Percentiles rank a stretch among this genome's conserved stretches.
Conservation (phyloP, 371 early-diverging fungal genomes). For the Rhizopus delemar region DNA sequence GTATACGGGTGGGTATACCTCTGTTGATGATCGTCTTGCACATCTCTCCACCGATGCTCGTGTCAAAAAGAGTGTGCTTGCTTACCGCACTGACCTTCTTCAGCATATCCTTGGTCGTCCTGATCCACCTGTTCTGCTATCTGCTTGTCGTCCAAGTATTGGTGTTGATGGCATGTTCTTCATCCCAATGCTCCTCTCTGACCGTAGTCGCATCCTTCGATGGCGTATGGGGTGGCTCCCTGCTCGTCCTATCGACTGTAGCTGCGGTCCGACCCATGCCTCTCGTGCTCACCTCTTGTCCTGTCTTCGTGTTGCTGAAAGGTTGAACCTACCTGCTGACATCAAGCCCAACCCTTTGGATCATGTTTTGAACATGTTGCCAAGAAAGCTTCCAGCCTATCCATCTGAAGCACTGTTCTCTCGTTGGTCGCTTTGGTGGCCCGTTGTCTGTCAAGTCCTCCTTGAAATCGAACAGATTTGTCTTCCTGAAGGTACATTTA, state of each 20-base stretch:
- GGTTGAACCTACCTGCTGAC: too few species aligned
- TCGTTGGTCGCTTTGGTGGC: too few species aligned
- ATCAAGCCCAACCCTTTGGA: too few species aligned
- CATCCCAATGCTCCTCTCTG: neutral
- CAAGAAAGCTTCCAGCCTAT: neutral
- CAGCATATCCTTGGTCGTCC: neutral
- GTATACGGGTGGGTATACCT: neutral
- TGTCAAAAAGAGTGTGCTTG: neutral
- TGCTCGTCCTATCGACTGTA: constrained; percentile 1
- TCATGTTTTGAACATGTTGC: too few species aligned
- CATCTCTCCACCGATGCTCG: neutral
- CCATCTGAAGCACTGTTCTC: too few species aligned
- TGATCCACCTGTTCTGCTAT: neutral
- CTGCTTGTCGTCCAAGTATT: neutral
- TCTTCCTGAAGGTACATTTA: neutral
- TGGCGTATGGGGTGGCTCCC: constrained; percentile 27
- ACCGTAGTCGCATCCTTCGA: constrained; percentile 12
- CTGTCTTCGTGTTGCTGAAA: constrained; percentile 1
- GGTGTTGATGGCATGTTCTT: constrained; percentile 3
- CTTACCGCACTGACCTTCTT: neutral
- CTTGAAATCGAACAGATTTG: constrained; percentile 10
- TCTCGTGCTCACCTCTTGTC: neutral
- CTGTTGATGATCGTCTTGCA: neutral
- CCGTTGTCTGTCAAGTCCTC: neutral
- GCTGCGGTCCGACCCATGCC: constrained; percentile 7